These are phyloP conservation scores for Phytophthora aleatoria DNA, from an alignment of 352 stramenopile species.

Conservation along the genomic window DNA sequence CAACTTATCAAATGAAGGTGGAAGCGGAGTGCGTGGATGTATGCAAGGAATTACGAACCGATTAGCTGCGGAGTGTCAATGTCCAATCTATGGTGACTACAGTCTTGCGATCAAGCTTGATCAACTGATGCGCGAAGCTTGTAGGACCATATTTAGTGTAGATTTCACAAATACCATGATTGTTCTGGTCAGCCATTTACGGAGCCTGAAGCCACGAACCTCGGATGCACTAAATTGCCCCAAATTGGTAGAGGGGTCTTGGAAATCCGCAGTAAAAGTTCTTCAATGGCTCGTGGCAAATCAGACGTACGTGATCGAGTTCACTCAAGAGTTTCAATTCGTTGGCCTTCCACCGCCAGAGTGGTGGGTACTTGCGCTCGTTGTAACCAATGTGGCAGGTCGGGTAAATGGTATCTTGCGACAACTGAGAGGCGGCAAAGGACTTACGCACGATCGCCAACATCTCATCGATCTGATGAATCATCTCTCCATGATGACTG, in stretches of 20 bases:
- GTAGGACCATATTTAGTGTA: slow-evolving; percentile 14
- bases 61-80: slow-evolving; percentile 18
- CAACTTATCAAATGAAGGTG: slow-evolving; percentile 9
- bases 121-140: slow-evolving; percentile 24
- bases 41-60: slow-evolving; percentile 14
- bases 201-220: slow-evolving; percentile 6
- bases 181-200: slow-evolving; percentile 17
- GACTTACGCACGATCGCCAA: slow-evolving; percentile 19
- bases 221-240: slow-evolving; percentile 11
- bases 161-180: slow-evolving; percentile 24
- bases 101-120: slow-evolving; percentile 22
- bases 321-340: slow-evolving; percentile 3
- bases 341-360: slow-evolving; percentile 10
- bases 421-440: slow-evolving; percentile 15
- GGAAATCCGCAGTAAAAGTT: slow-evolving; percentile 11
- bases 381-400: slow-evolving; percentile 19
- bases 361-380: slow-evolving; percentile 29
- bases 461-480: slow-evolving; percentile 24
- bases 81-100: slow-evolving; percentile 19
- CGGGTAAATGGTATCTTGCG: slow-evolving; percentile 9
- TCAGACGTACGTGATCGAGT: slow-evolving; percentile 10
- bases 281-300: slow-evolving; percentile 26
- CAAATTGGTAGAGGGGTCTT: slow-evolving; percentile 30
- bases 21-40: slow-evolving; percentile 3
- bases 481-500: slow-evolving; percentile 26